Evolutionary conservation across 441 rosid species (phyloP), one percentile per base, ranked within the genome.

Genomic region (Flueggea neowawraea): DNA sequence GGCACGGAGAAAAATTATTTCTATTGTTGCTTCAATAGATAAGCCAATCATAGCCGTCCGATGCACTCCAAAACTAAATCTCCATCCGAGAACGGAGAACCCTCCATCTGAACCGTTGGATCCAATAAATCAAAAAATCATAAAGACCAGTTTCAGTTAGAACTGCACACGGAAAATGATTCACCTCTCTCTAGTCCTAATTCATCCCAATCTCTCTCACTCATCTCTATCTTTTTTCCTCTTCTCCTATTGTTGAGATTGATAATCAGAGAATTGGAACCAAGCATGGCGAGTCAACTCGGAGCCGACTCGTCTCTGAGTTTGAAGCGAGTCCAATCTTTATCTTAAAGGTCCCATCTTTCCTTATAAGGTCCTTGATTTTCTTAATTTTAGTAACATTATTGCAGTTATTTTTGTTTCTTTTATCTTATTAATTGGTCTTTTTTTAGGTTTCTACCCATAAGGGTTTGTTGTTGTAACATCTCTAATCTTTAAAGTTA

Each of bases 271-370:
- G 50, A 62, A 58, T 28, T 54, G 57, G 51, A 36, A 16, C 54
- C 36, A 6, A 5, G 55, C 58, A 60, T 63, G 66, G 63, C 54
- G 64, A 54, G 73, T 76, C 75, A 72, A 65, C 70, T 71, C 72
- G 68, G 67, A 58, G 53, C 58, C 16, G n/a, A 57, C 63, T 68
- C 65, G 52, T 31, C 70, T 48, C 73, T 22, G 54, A 49, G 60
- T 65, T 67, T 28, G 32, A 51, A 53, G 57, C 60, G 63, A 64
- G 16, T 62, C 69, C 31, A 45, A 41, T 57, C 53, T 65, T 67
- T 62, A 60, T 75, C 62, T 9, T 58, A 16, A 43, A 69, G 52
- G n/a, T n/a, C 36, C 32, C 45, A 12, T 57, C 48, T 58, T 59
- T 33, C 43, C 11, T 39, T 33, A 31, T 14, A 62, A 67, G 72